Base-by-base conservation (phyloP, 371 early-diverging fungal species). In the Mucor racemosus region DNA sequence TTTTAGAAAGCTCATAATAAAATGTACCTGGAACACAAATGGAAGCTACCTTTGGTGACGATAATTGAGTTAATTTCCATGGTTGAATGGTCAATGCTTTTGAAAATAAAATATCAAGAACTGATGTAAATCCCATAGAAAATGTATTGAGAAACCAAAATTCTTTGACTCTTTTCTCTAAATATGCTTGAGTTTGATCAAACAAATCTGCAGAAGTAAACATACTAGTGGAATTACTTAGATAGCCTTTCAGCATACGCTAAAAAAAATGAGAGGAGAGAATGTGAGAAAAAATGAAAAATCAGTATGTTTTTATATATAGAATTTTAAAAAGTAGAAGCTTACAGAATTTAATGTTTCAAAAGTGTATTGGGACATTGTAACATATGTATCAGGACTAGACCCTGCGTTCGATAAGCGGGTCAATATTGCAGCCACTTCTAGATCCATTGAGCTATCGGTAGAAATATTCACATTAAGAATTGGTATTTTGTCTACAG, bases 331-430 rank as follows among this genome's bases (percentile, higher is more conserved):
- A 19, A 33, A 54, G 14, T 31, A 54, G 14, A 4, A 1, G n/a
- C 61, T 60, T 76, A 76, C 76, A 44, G 55, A 35, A 35, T 70
- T 71, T 10, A 76, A 56, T 19, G 61, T 64, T 17, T 68, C 55
- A 56, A 71, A 76, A 4, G 67, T 63, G 33, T 66, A 58, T 38
- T 76, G 71, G 1, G 76, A 76, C 46, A 76, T 64, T 11, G 76
- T 76, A 26, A 76, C 56, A 58, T 44, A 71, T 14, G 71, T 62
- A 26, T 74, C 74, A 33, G 71, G 66, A 17, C 26, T 34, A 34
- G 73, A 73, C 3, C 41, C 40, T 35, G 60, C 10, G 0, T 53
- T 36, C 11, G 48, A 26, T 9, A 76, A 54, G 1, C 53, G 40
- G 10, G 19, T 19, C 14, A 71, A 11, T 4, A 76, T 60, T 13